Evolutionary conservation across 208 protist genomes (phyloP).

Genomic region (Trypanosoma brucei): DNA sequence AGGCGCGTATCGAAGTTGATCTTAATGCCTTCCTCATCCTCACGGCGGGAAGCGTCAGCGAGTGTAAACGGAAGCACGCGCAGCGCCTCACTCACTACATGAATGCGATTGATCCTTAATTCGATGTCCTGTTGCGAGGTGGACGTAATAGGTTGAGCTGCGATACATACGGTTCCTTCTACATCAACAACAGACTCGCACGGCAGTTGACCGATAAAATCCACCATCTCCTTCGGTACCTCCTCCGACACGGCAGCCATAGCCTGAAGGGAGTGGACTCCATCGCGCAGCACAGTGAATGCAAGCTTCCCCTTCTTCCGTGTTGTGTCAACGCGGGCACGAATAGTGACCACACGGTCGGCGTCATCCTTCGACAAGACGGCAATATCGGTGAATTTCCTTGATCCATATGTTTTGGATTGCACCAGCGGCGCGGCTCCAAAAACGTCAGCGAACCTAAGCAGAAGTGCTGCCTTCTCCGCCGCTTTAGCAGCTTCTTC

Average conservation of each 20-base stretch:
- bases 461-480: conserved; percentile 79
- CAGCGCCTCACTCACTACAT: conserved; percentile 80
- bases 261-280: conserved; percentile 73
- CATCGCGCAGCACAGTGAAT: conserved; percentile 88
- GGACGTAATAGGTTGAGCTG: conserved; percentile 72
- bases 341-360: conserved; percentile 59
- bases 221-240: conserved; percentile 86
- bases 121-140: conserved; percentile 78
- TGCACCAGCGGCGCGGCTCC: conserved; percentile 68
- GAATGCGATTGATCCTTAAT: conserved; percentile 73
- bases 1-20: conserved; percentile 94
- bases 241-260: conserved; percentile 70
- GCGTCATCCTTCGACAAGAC: conserved; percentile 36
- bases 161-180: conserved; percentile 48
- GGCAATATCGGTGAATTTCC: conserved; percentile 41
- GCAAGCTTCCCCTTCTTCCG: conserved; percentile 91
- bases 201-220: conserved; percentile 87
- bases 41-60: conserved; percentile 82
- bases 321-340: conserved; percentile 82
- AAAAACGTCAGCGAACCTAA: conserved; percentile 74
- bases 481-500: conserved; percentile 79
- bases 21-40: conserved; percentile 68
- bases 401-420: conserved; percentile 64
- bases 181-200: conserved; percentile 89
- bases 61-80: conserved; percentile 90